Evolutionary conservation across 352 stramenopile genomes (phyloP), one percentile per base, ranked within the genome.

Genomic region (Plasmopara viticola): DNA sequence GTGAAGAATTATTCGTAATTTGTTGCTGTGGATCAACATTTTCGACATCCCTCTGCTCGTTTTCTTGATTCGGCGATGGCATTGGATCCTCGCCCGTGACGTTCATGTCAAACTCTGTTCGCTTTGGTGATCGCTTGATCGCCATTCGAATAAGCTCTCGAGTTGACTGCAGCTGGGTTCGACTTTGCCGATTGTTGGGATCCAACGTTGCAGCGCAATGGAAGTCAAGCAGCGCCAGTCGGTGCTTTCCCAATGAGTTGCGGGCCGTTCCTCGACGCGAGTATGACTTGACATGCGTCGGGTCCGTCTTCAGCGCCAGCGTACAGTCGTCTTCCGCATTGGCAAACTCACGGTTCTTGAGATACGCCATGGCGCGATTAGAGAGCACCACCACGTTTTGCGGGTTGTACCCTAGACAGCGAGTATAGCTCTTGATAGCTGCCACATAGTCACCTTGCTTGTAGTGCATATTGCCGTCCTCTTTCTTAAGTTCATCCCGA

Each of bases 391-490:
- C 62, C 0, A 71, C 68, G 39, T 92, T 93, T 9, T 67, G 66
- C 4, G 70, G 52, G 44, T 92, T 73, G 50, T 85, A 83, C 0
- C 81, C 74, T n/a, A 97, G 61, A 10, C 75, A 88, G 1, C 78
- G 69, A 15, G 90, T 95, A 62, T 98, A 98, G 61, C 74, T 90
- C 48, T 86, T 78, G 44, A 96, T 80, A 13, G 92, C 87, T 35
- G 84, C 87, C 25, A 94, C 73, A 43, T 80, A 92, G 51, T 98
- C 86, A 1, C 77, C 73, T 4, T 66, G 70, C 25, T 86, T 85
- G 67, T 97, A 97, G 58, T 90, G 86, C 29, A 84, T 85, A 57
- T 98, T 98, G 9, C 94, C 94, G 49, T 97, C 94, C 55, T 94
- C 74, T 12, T 76, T 74, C 51, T 98, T 90, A 10, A 91, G 52